Percentiles rank a stretch among this genome's conserved stretches.
These are phyloP conservation scores for Hypoxylon trugodes DNA, from an alignment of 495 filamentous ascomycete genomes.

Conservation along the genomic window DNA sequence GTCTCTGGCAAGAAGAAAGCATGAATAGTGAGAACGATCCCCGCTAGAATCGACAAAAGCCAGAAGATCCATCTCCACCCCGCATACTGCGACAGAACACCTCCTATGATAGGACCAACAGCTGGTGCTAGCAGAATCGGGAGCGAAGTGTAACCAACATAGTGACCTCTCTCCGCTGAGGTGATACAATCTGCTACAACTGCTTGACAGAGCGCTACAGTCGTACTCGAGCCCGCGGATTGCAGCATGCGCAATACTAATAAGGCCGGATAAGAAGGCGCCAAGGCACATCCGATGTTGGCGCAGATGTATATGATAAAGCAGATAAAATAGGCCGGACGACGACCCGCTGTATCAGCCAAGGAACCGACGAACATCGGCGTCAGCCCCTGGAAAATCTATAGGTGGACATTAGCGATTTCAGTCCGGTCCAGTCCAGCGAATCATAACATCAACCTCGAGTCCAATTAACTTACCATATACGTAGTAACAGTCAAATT, in stretches of 20 bases:
- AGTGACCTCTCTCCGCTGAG: slow-evolving; percentile 59
- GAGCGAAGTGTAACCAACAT: slow-evolving; percentile 50
- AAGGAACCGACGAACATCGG: slow-evolving; percentile 60
- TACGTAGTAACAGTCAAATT: slow-evolving; percentile 72
- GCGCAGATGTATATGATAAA: slow-evolving; percentile 63
- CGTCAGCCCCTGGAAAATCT: slow-evolving; percentile 59
- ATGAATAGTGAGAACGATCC: slow-evolving; percentile 49
- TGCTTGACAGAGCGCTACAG: slow-evolving; percentile 58
- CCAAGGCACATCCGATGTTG: slow-evolving; percentile 62
- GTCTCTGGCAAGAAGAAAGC: slow-evolving; percentile 64
- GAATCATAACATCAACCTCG: neutral
- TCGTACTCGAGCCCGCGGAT: slow-evolving; percentile 59
- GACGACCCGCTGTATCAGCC: slow-evolving; percentile 58
- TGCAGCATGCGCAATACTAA: slow-evolving; percentile 63
- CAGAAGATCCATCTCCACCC: slow-evolving; percentile 71
- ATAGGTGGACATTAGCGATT: neutral
- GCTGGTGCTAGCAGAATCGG: slow-evolving; percentile 50
- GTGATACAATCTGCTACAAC: slow-evolving; percentile 62
- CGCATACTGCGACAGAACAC: slow-evolving; percentile 60
- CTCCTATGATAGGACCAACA: slow-evolving; percentile 63
- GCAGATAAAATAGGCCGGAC: slow-evolving; percentile 60
- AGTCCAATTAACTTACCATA: slow-evolving; percentile 44
- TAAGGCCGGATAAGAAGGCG: slow-evolving; percentile 58
- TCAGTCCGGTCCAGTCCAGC: neutral
- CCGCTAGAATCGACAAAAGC: slow-evolving; percentile 62